Base-by-base conservation (phyloP, 2,329 filamentous ascomycete species). In the Monilinia vaccinii-corymbosi region DNA sequence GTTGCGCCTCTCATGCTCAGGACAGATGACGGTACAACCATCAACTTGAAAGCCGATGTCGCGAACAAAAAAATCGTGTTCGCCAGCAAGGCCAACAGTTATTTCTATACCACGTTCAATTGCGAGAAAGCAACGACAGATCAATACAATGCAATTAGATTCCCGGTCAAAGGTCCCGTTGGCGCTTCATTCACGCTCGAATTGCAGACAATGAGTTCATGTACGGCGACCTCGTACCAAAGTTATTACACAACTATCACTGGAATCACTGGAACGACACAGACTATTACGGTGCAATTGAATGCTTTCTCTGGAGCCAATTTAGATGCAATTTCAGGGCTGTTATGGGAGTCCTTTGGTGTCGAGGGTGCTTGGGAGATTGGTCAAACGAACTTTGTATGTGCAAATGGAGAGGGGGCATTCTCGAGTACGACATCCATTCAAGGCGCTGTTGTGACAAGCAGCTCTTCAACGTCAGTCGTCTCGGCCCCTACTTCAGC, bases 71-170 rank as follows among this genome's bases (percentile, higher is more conserved):
- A 77, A 34, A 74, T 82, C 25, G 75, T 74, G 9, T 79, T 83
- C 70, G 77, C 75, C n/a, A 77, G 78, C 36, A 78, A 75, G 62
- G 66, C 73, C 18, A 67, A 65, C 31, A 77, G 78, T 14, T 82
- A 82, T 71, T 81, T 80, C 63, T 82, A 82, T 66, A 79, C 81
- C 68, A 78, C 75, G 1, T 77, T 82, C 58, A 65, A 71, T 0
- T 82, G 80, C 70, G 73, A 77, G 65, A 71, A 73, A 44, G 75
- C 79, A 21, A 70, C 70, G 18, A 74, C 71, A 51, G 73, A 78
- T 52, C 74, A 75, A 61, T 81, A 81, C 68, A 75, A 72, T 64
- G 76, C 75, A 3, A 63, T 81, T 49, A 74, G 75, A 32, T 80
- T 81, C 69, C 73, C 72, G 31, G 65, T 80, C 62, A 76, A 79